phyloP scores from a whole-genome alignment of 352 stramenopile species.

The Lagenidium sp. region DNA sequence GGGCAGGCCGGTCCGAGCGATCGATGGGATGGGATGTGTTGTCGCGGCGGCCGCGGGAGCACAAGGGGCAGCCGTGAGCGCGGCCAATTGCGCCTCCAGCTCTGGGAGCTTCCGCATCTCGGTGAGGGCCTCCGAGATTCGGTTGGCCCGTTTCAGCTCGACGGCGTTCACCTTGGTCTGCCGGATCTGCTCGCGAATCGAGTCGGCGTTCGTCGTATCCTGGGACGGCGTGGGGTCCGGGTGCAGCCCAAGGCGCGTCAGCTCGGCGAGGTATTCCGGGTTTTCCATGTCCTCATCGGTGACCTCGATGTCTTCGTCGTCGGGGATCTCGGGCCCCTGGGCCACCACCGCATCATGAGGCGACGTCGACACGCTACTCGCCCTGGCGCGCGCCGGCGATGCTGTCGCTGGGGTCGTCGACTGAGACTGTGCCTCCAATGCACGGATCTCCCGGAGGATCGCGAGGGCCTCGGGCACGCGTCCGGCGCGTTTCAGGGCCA shows the following conservation, averaged over 20 bases:
- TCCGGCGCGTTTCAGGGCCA: slow-evolving; percentile 46
- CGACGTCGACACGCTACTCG: not conserved
- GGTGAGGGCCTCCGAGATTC: slow-evolving; percentile 41
- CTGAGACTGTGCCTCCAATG: slow-evolving; percentile 25
- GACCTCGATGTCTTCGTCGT: slow-evolving; percentile 40
- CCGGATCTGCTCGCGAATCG: slow-evolving; percentile 34
- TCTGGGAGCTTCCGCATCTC: slow-evolving; percentile 55
- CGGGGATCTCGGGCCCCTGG: too few relatives aligned
- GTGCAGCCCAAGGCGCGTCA: slow-evolving; percentile 35
- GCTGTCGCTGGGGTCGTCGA: not conserved
- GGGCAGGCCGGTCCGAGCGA: too few relatives aligned
- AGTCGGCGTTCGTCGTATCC: slow-evolving; percentile 14
- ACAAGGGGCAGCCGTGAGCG: slow-evolving; percentile 1
- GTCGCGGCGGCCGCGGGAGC: not conserved
- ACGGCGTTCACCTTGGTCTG: slow-evolving; percentile 36
- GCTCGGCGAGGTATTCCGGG: slow-evolving; percentile 52
- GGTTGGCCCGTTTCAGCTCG: slow-evolving; percentile 38
- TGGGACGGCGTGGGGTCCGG: not conserved
- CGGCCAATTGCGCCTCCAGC: slow-evolving; percentile 26
- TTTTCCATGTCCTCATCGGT: slow-evolving; percentile 76
- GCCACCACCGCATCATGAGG: slow-evolving; percentile 9
- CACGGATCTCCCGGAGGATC: slow-evolving; percentile 51
- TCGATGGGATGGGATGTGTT: too few relatives aligned
- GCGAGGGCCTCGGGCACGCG: slow-evolving; percentile 39
- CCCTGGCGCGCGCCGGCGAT: not conserved